These are phyloP conservation scores for Penicillium hordei DNA, from an alignment of 2,329 filamentous ascomycete species.

Conservation along the genomic window DNA sequence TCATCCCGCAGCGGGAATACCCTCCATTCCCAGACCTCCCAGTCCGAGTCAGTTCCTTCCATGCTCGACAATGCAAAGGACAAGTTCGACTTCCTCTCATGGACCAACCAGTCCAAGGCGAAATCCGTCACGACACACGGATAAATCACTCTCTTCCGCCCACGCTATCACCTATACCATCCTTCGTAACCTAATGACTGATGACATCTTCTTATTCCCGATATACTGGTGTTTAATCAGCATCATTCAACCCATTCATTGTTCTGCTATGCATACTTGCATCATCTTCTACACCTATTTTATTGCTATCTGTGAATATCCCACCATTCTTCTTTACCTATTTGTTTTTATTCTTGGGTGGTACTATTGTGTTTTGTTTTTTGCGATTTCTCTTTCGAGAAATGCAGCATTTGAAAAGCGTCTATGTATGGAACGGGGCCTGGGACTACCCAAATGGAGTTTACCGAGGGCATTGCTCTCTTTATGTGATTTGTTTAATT, in stretches of 20 bases:
- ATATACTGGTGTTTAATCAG: conserved; percentile 12
- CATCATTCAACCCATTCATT: neutral
- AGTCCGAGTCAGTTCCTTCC: conserved; percentile 31
- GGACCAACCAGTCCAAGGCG: conserved; percentile 48
- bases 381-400: conserved; percentile 8
- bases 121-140: conserved; percentile 41
- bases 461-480: conserved; percentile 10
- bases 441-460: conserved; percentile 21
- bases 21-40: conserved; percentile 23
- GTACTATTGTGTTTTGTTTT: conserved; percentile 17
- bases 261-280: conserved; percentile 16
- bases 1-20: conserved; percentile 21
- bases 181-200: conserved; percentile 15
- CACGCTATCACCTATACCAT: conserved; percentile 2
- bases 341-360: conserved; percentile 16
- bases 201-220: conserved; percentile 22
- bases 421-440: conserved; percentile 17
- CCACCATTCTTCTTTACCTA: conserved; percentile 2
- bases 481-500: conserved; percentile 13
- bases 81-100: conserved; percentile 54
- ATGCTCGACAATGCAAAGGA: conserved; percentile 47
- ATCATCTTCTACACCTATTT: conserved; percentile 10
- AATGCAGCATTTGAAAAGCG: conserved; percentile 25
- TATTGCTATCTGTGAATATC: conserved; percentile 26
- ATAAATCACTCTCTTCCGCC: conserved; percentile 17